These are phyloP conservation scores for Taphrina pruni DNA, from an alignment of 1,139 yeast genomes.

Conservation along the genomic window DNA sequence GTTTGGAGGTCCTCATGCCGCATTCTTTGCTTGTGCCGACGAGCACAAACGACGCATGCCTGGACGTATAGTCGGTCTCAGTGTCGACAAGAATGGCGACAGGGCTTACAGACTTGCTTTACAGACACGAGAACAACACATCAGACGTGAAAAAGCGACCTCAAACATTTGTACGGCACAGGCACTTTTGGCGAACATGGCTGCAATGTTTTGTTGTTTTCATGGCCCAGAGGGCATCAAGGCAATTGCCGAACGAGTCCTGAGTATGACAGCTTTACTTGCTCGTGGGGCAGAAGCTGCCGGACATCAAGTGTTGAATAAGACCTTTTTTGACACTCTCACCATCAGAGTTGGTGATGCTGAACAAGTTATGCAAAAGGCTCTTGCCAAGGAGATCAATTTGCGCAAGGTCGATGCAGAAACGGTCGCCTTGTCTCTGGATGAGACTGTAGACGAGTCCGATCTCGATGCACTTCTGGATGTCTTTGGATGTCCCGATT, in stretches of 20 bases:
- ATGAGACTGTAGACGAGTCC: constrained; percentile 75
- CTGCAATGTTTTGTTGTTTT: constrained; percentile 94
- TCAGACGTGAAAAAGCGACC: constrained; percentile 95
- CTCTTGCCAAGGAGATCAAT: constrained; percentile 72
- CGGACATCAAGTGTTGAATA: constrained; percentile 62
- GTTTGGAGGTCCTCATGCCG: constrained; percentile 99
- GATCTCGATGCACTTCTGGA: constrained; percentile 67
- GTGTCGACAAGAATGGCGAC: constrained; percentile 89
- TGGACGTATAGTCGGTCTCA: constrained; percentile 91
- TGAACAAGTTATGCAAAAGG: constrained; percentile 62
- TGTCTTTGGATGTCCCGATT: constrained; percentile 36
- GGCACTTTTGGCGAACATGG: constrained; percentile 91
- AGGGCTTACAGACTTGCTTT: constrained; percentile 88
- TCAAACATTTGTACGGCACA: constrained; percentile 98
- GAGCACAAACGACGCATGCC: constrained; percentile 90
- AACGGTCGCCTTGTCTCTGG: constrained; percentile 76
- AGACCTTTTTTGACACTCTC: constrained; percentile 85
- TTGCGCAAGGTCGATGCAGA: constrained; percentile 69
- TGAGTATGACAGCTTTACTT: constrained; percentile 73
- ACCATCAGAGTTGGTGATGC: constrained; percentile 66
- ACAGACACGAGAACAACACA: constrained; percentile 98
- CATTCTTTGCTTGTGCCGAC: constrained; percentile 84
- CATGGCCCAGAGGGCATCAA: constrained; percentile 93
- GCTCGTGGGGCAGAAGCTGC: constrained; percentile 58
- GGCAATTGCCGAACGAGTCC: constrained; percentile 76